Base-by-base conservation (phyloP, 2,329 filamentous ascomycete species). In the Fusarium fracticaudum region DNA sequence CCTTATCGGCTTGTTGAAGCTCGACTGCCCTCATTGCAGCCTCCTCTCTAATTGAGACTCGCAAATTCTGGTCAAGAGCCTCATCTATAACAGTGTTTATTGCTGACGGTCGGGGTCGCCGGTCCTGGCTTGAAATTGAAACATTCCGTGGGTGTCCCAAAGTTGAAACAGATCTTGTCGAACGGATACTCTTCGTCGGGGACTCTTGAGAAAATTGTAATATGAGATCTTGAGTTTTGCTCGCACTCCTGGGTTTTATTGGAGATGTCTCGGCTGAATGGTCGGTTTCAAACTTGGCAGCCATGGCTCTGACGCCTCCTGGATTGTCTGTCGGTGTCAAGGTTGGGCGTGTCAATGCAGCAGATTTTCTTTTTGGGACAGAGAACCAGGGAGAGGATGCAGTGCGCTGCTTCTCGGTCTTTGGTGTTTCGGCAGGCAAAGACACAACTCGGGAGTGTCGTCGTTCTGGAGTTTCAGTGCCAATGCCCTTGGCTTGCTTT, bases 201-300 rank as follows among this genome's bases (percentile, higher is more conserved):
- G 71, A 72, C 8, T 38, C 48, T 60, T 65, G 76, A 1, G 77
- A 78, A 41, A 69, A 78, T 2, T 68, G 73, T 24, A 69, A 78
- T 33, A 71, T 68, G 13, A 76, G 63, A 45, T 66, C 72, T 38
- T 75, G 78, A 8, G 76, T 66, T 51, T 71, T 76, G 65, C 61
- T 71, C 26, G 69, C 51, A 38, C 55, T 69, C 26, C 53, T 63
- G 29, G 45, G n/a, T 6, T 40, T 45, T 24, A 44, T 24, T 12
- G 65, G 59, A 8, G 67, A 64, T 31, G 53, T 15, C 18, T 72
- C 64, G 11, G 60, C 64, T 11, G 63, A 51, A 45, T 41, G 37
- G 13, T 73, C 67, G 20, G 75, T 83, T 69, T 90, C 86, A 76
- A 89, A 89, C 76, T 85, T 83, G 41, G 87, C 87, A 8, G 87